A percentile compares a stretch with the other conserved stretches of the same genome.
These are phyloP conservation scores for Epithele typhae DNA, from an alignment of 768 basidiomycete genomes.

Conservation along the genomic window DNA sequence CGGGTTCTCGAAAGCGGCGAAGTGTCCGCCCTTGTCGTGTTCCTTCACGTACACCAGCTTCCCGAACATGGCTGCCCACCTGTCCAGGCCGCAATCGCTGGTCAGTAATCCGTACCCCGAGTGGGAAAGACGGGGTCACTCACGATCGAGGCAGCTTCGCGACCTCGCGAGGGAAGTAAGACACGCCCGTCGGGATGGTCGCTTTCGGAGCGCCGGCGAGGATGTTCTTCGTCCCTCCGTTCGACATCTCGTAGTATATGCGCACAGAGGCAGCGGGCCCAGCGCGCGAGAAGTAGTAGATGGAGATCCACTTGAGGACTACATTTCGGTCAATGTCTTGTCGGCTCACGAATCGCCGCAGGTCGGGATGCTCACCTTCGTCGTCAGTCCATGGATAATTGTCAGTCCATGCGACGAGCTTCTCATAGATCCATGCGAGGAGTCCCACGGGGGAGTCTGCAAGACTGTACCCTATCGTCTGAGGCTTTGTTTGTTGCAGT, in stretches of 20 bases:
- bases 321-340: no score
- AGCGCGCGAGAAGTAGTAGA: slow-evolving; percentile 32
- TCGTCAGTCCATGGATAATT: slow-evolving; percentile 55
- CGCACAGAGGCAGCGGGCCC: slow-evolving; percentile 29
- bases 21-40: slow-evolving; percentile 25
- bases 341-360: no score
- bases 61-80: slow-evolving; percentile 23
- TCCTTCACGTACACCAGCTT: slow-evolving; percentile 23
- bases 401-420: slow-evolving; percentile 35
- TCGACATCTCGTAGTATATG: slow-evolving; percentile 28
- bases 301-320: slow-evolving; percentile 34
- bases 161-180: slow-evolving; percentile 28
- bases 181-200: slow-evolving; percentile 25
- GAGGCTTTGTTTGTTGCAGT: slow-evolving; percentile 31
- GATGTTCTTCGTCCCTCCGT: not conserved
- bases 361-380: slow-evolving; percentile 33
- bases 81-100: not conserved
- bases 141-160: slow-evolving; percentile 16
- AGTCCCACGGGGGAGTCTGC: slow-evolving; percentile 56
- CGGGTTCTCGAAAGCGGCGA: slow-evolving; percentile 25
- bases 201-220: not conserved
- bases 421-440: slow-evolving; percentile 36
- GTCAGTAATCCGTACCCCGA: no score
- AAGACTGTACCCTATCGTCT: slow-evolving; percentile 45
- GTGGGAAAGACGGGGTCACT: slow-evolving; percentile 1